Conservation (phyloP, 1,284 basidiomycete species). For the Crepidotus sp. region DNA sequence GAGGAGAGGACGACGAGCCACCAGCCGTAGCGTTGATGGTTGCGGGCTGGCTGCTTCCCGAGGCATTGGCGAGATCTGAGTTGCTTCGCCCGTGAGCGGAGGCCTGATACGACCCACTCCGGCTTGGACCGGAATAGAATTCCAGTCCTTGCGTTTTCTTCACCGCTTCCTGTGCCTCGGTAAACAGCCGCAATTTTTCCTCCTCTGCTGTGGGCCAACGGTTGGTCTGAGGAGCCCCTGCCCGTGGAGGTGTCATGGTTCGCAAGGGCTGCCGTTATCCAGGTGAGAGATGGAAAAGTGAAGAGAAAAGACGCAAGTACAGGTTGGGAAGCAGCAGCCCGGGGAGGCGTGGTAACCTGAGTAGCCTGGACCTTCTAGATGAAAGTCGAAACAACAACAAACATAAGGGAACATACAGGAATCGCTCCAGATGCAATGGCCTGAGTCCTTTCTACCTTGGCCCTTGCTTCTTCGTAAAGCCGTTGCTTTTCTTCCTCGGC, state of each 20-base stretch:
- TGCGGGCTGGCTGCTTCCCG: slow-evolving; percentile 21
- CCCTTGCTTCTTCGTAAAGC: slow-evolving; percentile 59
- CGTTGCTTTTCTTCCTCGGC: slow-evolving; percentile 61
- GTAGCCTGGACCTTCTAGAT: slow-evolving; percentile 17
- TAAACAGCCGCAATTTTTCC: slow-evolving; percentile 62
- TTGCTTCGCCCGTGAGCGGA: slow-evolving; percentile 25
- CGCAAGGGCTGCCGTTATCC: slow-evolving; percentile 18
- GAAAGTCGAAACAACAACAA: not conserved
- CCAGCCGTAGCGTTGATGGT: slow-evolving; percentile 8
- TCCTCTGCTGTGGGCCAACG: slow-evolving; percentile 63
- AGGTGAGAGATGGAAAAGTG: not conserved
- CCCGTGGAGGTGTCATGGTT: slow-evolving; percentile 10
- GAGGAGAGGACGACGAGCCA: slow-evolving; percentile 12
- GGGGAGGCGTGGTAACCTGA: slow-evolving; percentile 8
- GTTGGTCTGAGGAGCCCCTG: slow-evolving; percentile 20
- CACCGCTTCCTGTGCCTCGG: slow-evolving; percentile 55
- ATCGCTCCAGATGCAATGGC: slow-evolving; percentile 28
- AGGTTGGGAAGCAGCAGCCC: slow-evolving; percentile 19
- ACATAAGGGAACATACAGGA: slow-evolving; percentile 24
- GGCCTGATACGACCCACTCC: slow-evolving; percentile 18
- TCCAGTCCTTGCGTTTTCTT: slow-evolving; percentile 37
- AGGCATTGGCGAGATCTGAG: slow-evolving; percentile 22
- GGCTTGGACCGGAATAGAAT: slow-evolving; percentile 20
- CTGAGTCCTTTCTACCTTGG: slow-evolving; percentile 50
- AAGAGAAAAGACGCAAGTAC: not conserved